Base-by-base conservation (phyloP, 805 yeast species). In the Blastobotrys peoriensis region DNA sequence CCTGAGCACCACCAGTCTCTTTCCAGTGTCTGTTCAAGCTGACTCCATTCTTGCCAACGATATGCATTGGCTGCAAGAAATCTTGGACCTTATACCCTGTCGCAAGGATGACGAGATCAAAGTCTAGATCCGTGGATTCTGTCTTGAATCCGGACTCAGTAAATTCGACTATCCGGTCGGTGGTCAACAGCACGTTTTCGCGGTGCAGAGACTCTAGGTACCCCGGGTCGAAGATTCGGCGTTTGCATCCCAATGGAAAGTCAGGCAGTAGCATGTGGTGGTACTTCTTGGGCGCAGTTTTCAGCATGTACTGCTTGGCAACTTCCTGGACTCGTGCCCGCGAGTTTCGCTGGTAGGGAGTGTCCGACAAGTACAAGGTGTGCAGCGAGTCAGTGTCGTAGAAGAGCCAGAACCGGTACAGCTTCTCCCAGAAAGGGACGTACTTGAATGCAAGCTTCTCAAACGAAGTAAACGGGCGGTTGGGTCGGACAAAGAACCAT, bases 31-130 rank as follows among this genome's bases (percentile, higher is more conserved):
- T 33, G 2, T 27, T 21, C 9, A 47, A 28, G 13, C 41, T 28
- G 9, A 27, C 38, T 8, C 52, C 51, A 13, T 43, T 40, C 13
- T 21, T 27, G 13, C 55, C 55, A 5, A 40, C 39, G 10, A 51
- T 36, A 9, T 41, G 37, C 33, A 51, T 15, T 15, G 53, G 53
- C 16, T 36, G 41, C 33, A 46, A 37, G 39, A 44, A 49, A 30
- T 50, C 51, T 28, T 49, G 53, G 15, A 49, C 43, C 20, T 51
- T 48, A 35, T 28, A 44, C 3, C 54, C 53, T 4, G 53, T 49
- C 10, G 51, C 50, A 8, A 47, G 41, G 17, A 48, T 27, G 18
- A 50, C 21, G 4, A 21, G 36, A 23, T 50, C 53, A 19, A 45
- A 36, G 9, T 50, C 36, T 6, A 36, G 33, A 5, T 35, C 35